These are phyloP conservation scores for Cytidiella melzeri DNA, from an alignment of 768 basidiomycete genomes.

Conservation along the genomic window DNA sequence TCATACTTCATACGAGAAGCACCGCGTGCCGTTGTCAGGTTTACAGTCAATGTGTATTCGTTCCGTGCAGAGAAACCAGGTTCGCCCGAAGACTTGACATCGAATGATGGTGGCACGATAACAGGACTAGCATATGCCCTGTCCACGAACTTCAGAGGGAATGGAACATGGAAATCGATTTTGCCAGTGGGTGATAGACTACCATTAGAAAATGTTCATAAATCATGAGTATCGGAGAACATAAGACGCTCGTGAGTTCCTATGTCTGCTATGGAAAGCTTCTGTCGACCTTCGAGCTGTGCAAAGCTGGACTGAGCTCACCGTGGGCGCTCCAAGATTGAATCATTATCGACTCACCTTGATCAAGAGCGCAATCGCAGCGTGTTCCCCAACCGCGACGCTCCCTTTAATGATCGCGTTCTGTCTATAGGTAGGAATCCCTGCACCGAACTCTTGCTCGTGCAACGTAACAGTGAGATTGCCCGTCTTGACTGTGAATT, in stretches of 20 bases:
- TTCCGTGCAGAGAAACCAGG: slow-evolving; percentile 36
- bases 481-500: slow-evolving; percentile 35
- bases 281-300: slow-evolving; percentile 20
- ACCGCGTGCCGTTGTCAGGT: slow-evolving; percentile 32
- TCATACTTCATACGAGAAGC: slow-evolving; percentile 41
- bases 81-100: slow-evolving; percentile 26
- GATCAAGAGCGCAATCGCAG: slow-evolving; percentile 36
- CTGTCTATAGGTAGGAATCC: slow-evolving; percentile 41
- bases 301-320: neutral
- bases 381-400: slow-evolving; percentile 35
- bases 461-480: slow-evolving; percentile 37
- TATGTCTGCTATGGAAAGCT: slow-evolving; percentile 12
- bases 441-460: slow-evolving; percentile 37
- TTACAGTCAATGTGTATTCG: slow-evolving; percentile 43
- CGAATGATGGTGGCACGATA: slow-evolving; percentile 47
- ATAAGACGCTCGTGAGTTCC: slow-evolving; percentile 4
- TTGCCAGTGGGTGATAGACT: slow-evolving; percentile 23
- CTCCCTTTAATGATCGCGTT: slow-evolving; percentile 35
- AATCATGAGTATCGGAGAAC: slow-evolving; percentile 4
- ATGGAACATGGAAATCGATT: slow-evolving; percentile 36
- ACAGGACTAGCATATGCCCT: slow-evolving; percentile 18
- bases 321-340: neutral
- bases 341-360: slow-evolving; percentile 31
- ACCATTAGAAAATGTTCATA: slow-evolving; percentile 13
- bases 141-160: slow-evolving; percentile 44